phyloP scores from a whole-genome alignment of 106 monocot species.

The Dendrobium nobile region DNA sequence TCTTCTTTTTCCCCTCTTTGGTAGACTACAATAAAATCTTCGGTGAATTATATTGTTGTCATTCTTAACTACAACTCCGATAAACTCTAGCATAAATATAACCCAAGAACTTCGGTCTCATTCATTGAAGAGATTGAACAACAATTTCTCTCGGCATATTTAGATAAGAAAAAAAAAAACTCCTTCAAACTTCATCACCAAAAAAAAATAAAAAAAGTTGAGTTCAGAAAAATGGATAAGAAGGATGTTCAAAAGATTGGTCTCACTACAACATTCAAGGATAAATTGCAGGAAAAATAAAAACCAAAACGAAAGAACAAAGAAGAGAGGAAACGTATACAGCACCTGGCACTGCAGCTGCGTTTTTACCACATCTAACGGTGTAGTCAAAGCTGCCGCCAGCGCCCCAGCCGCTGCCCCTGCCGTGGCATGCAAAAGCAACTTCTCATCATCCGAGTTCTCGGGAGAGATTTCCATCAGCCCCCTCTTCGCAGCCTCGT shows the following conservation, averaged over 20 bases:
- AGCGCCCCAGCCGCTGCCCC: conserved; percentile 61
- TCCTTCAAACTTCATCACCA: too few species aligned
- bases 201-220: too few species aligned
- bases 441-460: conserved; percentile 31
- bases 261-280: neutral
- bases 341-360: conserved; percentile 92
- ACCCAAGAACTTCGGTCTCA: too few species aligned
- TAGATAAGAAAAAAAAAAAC: too few species aligned
- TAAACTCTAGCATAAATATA: too few species aligned
- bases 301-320: neutral
- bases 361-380: conserved; percentile 91
- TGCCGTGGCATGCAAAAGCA: conserved; percentile 56
- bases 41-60: too few species aligned
- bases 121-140: too few species aligned
- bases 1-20: too few species aligned
- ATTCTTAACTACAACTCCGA: too few species aligned
- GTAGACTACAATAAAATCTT: too few species aligned
- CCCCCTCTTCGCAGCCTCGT: conserved; percentile 60
- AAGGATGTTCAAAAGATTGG: neutral
- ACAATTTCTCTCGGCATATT: too few species aligned
- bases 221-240: neutral
- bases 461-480: conserved; percentile 32
- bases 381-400: conserved; percentile 66
- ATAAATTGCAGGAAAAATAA: neutral
- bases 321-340: neutral